Evolutionary conservation across 108 stramenopile species (phyloP), one percentile per base, ranked within the genome.

Genomic region (Skeletonema tropicum): DNA sequence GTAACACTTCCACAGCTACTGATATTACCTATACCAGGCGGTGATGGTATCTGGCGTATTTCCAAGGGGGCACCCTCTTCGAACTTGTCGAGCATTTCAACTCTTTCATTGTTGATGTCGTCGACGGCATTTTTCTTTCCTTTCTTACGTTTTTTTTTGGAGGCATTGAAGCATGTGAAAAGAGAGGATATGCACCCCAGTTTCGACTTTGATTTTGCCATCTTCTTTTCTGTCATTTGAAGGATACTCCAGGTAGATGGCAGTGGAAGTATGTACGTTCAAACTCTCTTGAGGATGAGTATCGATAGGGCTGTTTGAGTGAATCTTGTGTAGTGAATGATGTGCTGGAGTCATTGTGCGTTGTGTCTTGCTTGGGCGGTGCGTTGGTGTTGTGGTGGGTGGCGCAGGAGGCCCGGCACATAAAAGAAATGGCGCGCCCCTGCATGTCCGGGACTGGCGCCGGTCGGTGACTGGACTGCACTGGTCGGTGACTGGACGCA

Each of bases 151-250:
- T 70, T 77, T 35, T 70, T 77, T 52, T 60, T 60, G 14, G 61
- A 64, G 29, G 75, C 52, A 41, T 25, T 29, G 57, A 77, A 64
- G 64, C 76, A 77, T 29, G 23, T 46, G 46, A 77, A 77, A 41
- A 77, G 76, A 36, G 62, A 65, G 17, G 76, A 55, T 3, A 45
- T 69, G 26, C 76, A 77, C 8, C 68, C 68, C 45, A 70, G 29
- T 30, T 77, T 70, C 5, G 49, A 29, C 42, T 45, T 77, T 49
- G 42, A 31, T 52, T 31, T 69, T 23, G 45, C 17, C 65, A 35
- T 64, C 42, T n/a, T 45, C 5, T 45, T 45, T 2, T 45, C 15
- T 45, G 10, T 9, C 38, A 38, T 38, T 39, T 39, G 2, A 12
- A 39, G 38, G 26, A 29, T 29, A 29, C 26, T 29, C 26, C 26